Conservation (phyloP, 2,329 filamentous ascomycete genomes). For the Claviceps citrina region DNA sequence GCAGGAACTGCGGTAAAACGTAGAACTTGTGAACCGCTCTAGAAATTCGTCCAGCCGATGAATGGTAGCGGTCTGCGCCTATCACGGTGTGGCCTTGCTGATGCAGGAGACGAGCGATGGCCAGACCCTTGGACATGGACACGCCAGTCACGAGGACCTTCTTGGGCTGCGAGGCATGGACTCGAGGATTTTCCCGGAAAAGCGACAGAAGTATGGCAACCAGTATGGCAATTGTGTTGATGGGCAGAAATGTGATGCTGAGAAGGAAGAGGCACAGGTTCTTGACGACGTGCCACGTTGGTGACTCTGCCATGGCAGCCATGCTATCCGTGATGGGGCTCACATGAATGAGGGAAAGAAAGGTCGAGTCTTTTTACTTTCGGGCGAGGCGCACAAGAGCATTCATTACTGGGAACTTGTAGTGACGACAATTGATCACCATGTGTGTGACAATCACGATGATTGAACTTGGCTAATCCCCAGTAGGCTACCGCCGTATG, state of each 20-base stretch:
- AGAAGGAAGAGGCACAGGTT: conserved; percentile 14
- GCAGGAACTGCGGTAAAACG: conserved; percentile 18
- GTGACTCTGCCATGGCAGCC: conserved; percentile 1
- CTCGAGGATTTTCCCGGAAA: conserved; percentile 4
- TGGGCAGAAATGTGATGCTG: conserved; percentile 28
- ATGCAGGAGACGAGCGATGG: conserved; percentile 49
- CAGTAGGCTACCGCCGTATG: neutral
- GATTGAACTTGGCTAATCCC: neutral
- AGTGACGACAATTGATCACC: neutral
- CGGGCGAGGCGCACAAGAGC: neutral
- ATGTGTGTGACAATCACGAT: neutral
- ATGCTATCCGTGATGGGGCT: too few species aligned
- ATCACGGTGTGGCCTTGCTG: conserved; percentile 52
- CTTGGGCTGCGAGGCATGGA: conserved; percentile 4
- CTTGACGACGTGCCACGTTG: conserved; percentile 10
- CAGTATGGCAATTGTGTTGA: conserved; percentile 30
- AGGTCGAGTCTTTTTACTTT: too few species aligned
- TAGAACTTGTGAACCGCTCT: conserved; percentile 40
- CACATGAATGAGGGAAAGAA: too few species aligned
- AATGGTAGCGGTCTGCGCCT: conserved; percentile 47
- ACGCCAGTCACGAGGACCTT: conserved; percentile 59
- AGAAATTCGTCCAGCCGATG: conserved; percentile 43
- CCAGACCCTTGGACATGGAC: conserved; percentile 55
- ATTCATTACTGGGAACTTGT: neutral
- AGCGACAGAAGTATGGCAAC: neutral